These are phyloP conservation scores for Acephala macrosclerotiorum DNA, from an alignment of 2,329 filamentous ascomycete genomes.

Conservation along the genomic window DNA sequence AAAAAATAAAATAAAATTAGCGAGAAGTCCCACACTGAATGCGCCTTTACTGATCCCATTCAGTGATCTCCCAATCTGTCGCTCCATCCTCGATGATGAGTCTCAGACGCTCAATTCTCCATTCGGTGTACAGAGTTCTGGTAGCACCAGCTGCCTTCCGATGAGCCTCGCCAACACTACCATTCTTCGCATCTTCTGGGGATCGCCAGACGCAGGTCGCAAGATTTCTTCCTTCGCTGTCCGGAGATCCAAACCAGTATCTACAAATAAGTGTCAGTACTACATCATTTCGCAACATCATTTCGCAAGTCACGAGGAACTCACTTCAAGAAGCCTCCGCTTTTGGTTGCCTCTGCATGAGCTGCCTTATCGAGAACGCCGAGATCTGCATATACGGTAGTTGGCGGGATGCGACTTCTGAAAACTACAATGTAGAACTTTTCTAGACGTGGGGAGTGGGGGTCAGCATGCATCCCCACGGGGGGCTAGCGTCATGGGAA, in stretches of 20 bases:
- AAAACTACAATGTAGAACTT: conserved; percentile 88
- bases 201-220: conserved; percentile 79
- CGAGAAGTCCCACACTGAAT: conserved; percentile 6
- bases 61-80: conserved; percentile 66
- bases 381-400: conserved; percentile 72
- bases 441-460: not conserved
- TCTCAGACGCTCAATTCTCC: conserved; percentile 74
- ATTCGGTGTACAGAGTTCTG: conserved; percentile 69
- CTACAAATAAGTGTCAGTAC: conserved; percentile 47
- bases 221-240: conserved; percentile 75
- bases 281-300: conserved; percentile 12
- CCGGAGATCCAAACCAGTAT: conserved; percentile 87
- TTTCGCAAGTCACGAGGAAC: conserved; percentile 22
- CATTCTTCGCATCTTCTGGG: conserved; percentile 64
- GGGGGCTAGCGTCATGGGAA: not conserved
- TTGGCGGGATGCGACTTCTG: conserved; percentile 73
- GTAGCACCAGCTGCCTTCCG: conserved; percentile 70
- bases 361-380: conserved; percentile 78
- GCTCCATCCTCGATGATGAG: conserved; percentile 73
- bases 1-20: not conserved
- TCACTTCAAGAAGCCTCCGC: conserved; percentile 83
- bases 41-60: conserved; percentile 56
- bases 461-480: not conserved
- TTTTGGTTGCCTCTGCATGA: conserved; percentile 80
- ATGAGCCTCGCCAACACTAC: conserved; percentile 66